These are phyloP conservation scores for Nemania diffusa DNA, from an alignment of 2,329 filamentous ascomycete species.

Conservation along the genomic window DNA sequence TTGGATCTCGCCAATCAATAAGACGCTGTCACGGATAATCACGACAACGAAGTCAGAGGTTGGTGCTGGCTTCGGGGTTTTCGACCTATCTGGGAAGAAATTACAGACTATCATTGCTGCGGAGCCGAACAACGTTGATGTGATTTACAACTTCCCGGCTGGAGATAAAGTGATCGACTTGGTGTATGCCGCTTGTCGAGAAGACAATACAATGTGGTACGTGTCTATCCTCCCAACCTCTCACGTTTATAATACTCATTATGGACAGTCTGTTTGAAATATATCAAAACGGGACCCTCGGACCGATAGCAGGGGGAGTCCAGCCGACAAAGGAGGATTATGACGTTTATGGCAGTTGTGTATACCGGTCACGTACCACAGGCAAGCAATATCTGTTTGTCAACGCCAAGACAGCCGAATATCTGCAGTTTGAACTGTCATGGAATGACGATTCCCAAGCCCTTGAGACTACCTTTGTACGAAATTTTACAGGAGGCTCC, in stretches of 20 bases:
- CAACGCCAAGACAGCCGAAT: constrained; percentile 64
- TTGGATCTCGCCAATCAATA: constrained; percentile 57
- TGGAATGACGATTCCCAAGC: constrained; percentile 51
- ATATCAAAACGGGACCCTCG: constrained; percentile 56
- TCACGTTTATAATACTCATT: neutral
- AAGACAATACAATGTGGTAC: constrained; percentile 64
- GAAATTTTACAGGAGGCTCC: constrained; percentile 61
- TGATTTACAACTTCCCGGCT: constrained; percentile 60
- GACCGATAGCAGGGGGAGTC: constrained; percentile 55
- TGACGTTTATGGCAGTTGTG: constrained; percentile 63
- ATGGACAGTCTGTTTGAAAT: constrained; percentile 60
- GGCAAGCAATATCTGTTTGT: constrained; percentile 65
- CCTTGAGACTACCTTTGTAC: constrained; percentile 59
- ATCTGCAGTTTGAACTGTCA: constrained; percentile 63
- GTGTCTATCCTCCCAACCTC: constrained; percentile 31
- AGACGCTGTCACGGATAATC: constrained; percentile 59
- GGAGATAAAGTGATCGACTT: constrained; percentile 59
- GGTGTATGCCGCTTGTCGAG: constrained; percentile 61
- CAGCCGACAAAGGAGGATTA: constrained; percentile 59
- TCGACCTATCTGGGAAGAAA: constrained; percentile 59
- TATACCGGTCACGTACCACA: constrained; percentile 59
- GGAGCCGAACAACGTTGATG: constrained; percentile 65
- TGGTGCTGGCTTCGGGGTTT: constrained; percentile 61
- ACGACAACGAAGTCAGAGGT: constrained; percentile 62
- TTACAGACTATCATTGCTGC: constrained; percentile 57